Evolutionary conservation across 345 rosid genomes (phyloP).

Genomic region (Linum usitatissimum): DNA sequence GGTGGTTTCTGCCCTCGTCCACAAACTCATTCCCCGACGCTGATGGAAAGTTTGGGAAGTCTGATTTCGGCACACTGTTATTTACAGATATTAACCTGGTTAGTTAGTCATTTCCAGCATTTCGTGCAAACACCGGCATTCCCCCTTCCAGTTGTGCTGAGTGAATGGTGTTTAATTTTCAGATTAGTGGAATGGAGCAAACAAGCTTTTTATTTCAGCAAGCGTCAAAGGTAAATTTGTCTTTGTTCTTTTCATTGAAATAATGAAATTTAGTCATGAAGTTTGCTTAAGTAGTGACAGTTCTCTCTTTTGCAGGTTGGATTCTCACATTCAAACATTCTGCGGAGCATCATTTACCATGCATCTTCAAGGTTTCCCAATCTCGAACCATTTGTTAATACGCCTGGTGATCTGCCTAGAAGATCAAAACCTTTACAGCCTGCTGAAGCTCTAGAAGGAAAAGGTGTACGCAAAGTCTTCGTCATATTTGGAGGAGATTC

Average conservation of each 20-base stretch:
- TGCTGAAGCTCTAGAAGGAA: slow-evolving; percentile 21
- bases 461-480: slow-evolving; percentile 45
- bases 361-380: slow-evolving; percentile 74
- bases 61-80: slow-evolving; percentile 37
- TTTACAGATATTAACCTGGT: slow-evolving; percentile 93
- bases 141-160: background rate
- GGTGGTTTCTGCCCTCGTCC: slow-evolving; percentile 75
- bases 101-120: slow-evolving; percentile 30
- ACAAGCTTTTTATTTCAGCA: slow-evolving; percentile 94
- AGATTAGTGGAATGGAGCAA: slow-evolving; percentile 99
- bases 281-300: background rate
- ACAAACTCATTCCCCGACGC: slow-evolving; percentile 29
- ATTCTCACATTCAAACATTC: slow-evolving; percentile 85
- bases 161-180: slow-evolving; percentile 18
- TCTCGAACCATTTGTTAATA: slow-evolving; percentile 34
- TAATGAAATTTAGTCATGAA: background rate
- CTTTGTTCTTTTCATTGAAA: background rate
- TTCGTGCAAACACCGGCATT: background rate
- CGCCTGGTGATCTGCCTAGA: slow-evolving; percentile 30
- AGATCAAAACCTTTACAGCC: slow-evolving; percentile 19
- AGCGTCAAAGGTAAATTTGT: slow-evolving; percentile 72
- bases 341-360: slow-evolving; percentile 55
- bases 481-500: slow-evolving; percentile 88
- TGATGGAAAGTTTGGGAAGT: slow-evolving; percentile 33
- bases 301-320: slow-evolving; percentile 60